Evolutionary conservation across 257 asterid species (phyloP).

Genomic region (Jacaranda mimosifolia): DNA sequence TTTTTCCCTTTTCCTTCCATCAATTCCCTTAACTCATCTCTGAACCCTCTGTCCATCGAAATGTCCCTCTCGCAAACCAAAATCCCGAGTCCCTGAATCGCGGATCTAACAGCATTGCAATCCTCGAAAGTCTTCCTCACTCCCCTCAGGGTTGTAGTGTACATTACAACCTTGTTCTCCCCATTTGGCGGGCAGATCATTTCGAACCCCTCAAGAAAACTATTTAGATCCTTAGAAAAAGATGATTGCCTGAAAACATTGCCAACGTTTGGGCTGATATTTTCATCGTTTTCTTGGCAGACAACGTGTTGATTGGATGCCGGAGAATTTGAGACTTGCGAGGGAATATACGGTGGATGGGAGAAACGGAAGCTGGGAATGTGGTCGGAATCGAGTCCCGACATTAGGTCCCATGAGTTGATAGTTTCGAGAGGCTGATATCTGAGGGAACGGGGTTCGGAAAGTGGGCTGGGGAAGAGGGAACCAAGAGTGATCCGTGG

Average conservation of each 20-base stretch:
- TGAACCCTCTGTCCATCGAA: slow-evolving; percentile 84
- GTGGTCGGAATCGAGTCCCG: slow-evolving; percentile 75
- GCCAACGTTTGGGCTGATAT: slow-evolving; percentile 46
- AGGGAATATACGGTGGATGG: slow-evolving; percentile 30
- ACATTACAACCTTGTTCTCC: slow-evolving; percentile 71
- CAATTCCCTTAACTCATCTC: slow-evolving; percentile 71
- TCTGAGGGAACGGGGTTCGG: slow-evolving; percentile 59
- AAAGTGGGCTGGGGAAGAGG: slow-evolving; percentile 61
- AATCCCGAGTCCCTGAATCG: slow-evolving; percentile 64
- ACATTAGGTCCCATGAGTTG: slow-evolving; percentile 93
- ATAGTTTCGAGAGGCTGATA: slow-evolving; percentile 58
- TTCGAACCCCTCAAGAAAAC: slow-evolving; percentile 53
- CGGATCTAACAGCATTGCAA: slow-evolving; percentile 82
- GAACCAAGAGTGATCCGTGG: slow-evolving; percentile 73
- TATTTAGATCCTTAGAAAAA: slow-evolving; percentile 7
- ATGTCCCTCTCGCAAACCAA: slow-evolving; percentile 75
- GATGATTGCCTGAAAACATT: slow-evolving; percentile 14
- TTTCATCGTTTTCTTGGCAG: slow-evolving; percentile 41
- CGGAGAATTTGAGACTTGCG: slow-evolving; percentile 17
- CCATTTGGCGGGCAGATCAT: slow-evolving; percentile 79
- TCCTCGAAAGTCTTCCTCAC: slow-evolving; percentile 87
- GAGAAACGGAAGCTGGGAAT: slow-evolving; percentile 62
- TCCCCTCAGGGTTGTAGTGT: slow-evolving; percentile 83
- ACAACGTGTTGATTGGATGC: too few relatives aligned
- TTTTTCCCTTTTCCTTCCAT: slow-evolving; percentile 55